Evolutionary conservation across 768 basidiomycete genomes (phyloP).

Genomic region (Collybia mongolica): DNA sequence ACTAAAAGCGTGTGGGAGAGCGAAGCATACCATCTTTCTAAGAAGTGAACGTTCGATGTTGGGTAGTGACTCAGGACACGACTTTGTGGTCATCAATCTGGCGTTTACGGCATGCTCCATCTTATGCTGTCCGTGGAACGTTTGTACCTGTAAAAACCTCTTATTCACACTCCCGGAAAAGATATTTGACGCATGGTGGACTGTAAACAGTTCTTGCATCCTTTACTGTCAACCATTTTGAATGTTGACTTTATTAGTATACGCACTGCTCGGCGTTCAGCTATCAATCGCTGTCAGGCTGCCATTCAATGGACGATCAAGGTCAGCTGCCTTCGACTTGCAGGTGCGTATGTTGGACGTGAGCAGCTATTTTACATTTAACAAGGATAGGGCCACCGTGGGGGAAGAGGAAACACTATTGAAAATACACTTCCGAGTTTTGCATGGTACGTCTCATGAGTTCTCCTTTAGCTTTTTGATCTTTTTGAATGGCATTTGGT

Average conservation of each 20-base stretch:
- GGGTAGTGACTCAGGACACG: no score
- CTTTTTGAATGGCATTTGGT: no score
- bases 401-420: conserved; percentile 71
- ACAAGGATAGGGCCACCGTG: conserved; percentile 61
- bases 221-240: not conserved
- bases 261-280: no score
- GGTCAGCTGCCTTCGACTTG: conserved; percentile 42
- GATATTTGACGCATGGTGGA: no score
- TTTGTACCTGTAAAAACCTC: no score
- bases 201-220: not conserved
- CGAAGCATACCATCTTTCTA: no score
- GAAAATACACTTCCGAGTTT: conserved; percentile 76
- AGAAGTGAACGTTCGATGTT: no score
- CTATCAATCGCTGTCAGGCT: no score
- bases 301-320: not conserved
- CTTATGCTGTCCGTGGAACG: conserved; percentile 8
- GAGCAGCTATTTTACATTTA: not conserved
- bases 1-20: no score
- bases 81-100: no score
- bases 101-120: no score
- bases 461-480: conserved; percentile 4
- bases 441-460: conserved; percentile 54
- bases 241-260: not conserved
- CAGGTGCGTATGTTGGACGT: conserved; percentile 32
- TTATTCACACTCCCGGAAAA: no score